Percentiles rank a stretch among this genome's conserved stretches.
Conservation (phyloP, 306 rosid genomes). For the Ziziphus jujuba region DNA sequence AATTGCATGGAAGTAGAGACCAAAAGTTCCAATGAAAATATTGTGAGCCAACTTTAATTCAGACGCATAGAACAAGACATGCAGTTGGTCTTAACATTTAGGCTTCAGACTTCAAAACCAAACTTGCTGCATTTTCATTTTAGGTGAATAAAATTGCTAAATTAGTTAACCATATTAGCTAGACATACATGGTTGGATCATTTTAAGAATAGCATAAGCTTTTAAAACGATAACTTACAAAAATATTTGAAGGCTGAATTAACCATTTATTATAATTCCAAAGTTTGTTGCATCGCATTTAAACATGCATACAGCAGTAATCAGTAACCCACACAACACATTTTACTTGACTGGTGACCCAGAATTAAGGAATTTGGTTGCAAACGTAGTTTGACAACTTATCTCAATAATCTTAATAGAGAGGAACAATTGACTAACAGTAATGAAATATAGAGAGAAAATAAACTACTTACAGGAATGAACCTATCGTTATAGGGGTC, state of each 20-base stretch:
- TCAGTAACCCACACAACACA: background rate
- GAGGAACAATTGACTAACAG: background rate
- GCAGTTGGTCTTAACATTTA: background rate
- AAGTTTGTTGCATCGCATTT: background rate
- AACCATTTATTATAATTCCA: background rate
- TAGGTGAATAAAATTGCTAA: too few species aligned
- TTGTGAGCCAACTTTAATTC: slow-evolving; percentile 2
- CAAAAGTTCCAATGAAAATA: background rate
- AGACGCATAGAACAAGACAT: background rate
- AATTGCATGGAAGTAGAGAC: background rate
- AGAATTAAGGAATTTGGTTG: background rate
- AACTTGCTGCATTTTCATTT: too few species aligned
- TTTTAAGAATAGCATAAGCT: too few species aligned
- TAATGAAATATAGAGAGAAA: slow-evolving; percentile 4
- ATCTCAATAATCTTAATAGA: background rate
- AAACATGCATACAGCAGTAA: background rate
- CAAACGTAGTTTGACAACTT: background rate
- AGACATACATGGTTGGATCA: too few species aligned
- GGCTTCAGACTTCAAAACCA: background rate
- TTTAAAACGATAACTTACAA: too few species aligned
- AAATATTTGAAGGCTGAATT: background rate
- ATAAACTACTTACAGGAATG: slow-evolving; percentile 71
- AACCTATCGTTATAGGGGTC: slow-evolving; percentile 80
- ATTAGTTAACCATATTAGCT: too few species aligned
- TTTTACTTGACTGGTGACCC: background rate